Evolutionary conservation across 2,329 filamentous ascomycete genomes (phyloP).

Genomic region (Endothia cerciana): DNA sequence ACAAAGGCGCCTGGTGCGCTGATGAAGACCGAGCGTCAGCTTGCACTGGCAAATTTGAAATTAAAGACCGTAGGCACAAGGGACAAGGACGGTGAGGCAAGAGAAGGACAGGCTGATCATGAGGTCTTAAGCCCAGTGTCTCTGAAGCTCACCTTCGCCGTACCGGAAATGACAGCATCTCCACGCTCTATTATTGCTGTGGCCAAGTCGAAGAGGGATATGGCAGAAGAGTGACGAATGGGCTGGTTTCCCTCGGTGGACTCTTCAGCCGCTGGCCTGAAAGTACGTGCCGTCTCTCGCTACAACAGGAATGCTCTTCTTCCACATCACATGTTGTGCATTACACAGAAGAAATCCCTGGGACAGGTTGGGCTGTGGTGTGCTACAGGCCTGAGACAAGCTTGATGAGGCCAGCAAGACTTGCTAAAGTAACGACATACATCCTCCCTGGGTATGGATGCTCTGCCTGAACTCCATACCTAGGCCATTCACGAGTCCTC

Average conservation of each 20-base stretch:
- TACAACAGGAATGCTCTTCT: neutral
- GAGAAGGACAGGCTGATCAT: neutral
- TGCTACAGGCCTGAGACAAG: too few species aligned
- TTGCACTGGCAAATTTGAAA: constrained; percentile 26
- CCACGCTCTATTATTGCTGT: neutral
- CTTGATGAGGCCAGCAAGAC: too few species aligned
- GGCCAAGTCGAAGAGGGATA: neutral
- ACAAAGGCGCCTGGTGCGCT: constrained; percentile 17
- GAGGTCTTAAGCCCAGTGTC: constrained; percentile 14
- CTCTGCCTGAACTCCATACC: too few species aligned
- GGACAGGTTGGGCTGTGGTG: too few species aligned
- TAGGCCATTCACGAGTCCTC: too few species aligned
- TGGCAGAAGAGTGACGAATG: neutral
- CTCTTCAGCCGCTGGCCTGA: neutral
- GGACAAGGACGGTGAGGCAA: neutral
- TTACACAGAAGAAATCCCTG: too few species aligned
- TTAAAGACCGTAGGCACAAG: constrained; percentile 16
- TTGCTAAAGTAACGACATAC: too few species aligned
- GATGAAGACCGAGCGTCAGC: constrained; percentile 27
- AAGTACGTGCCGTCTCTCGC: neutral
- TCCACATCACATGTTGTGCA: neutral
- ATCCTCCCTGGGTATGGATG: too few species aligned
- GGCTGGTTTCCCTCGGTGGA: neutral
- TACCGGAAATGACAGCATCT: neutral
- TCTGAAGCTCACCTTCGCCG: neutral